Evolutionary conservation across 2,329 filamentous ascomycete genomes (phyloP), one percentile per base, ranked within the genome.

Genomic region (Pochonia chlamydosporia): DNA sequence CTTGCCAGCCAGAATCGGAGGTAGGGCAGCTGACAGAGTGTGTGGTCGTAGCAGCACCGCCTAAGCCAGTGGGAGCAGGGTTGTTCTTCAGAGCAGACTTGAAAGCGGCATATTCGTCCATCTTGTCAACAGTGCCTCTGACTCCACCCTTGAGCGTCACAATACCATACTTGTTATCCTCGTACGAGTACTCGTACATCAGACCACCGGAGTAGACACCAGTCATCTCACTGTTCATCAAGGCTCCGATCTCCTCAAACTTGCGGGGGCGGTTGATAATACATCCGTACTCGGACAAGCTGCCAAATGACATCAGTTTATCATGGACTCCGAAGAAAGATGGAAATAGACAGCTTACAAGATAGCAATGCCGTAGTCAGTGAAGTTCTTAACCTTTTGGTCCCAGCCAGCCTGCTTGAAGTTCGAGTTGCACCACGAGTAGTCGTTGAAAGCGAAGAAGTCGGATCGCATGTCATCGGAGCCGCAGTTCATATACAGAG

Each of bases 221-320:
- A 7, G 85, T 90, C 92, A 97, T 97, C 50, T 96, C 66, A 16
- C 68, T 69, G 68, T 74, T 80, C 84, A 96, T 97, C 49, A 99
- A 76, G 40, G 91, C 76, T 42, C 69, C 68, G 44, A 96, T 71
- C 72, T 96, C 92, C 50, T 82, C 75, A 61, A 96, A 99, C 61
- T 85, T 74, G 58, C 92, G 91, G 41, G 65, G 64, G 50, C 74
- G 80, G 75, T 88, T 90, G 63, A 79, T 85, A 69, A 64, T 89
- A 74, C 93, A 99, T 52, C 93, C 93, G 64, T 87, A 97, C 69
- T 97, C 93, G 43, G 91, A 96, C 46, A 99, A 78, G 81, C 71
- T 73, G 31, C 9, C 24, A n/a, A n/a, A n/a, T n/a, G n/a, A n/a
- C 13, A 5, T n/a, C n/a, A 40, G 16, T 16, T 6, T 21, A 8